Conservation (phyloP, 441 rosid species). For the Rhodomyrtus psidioides region DNA sequence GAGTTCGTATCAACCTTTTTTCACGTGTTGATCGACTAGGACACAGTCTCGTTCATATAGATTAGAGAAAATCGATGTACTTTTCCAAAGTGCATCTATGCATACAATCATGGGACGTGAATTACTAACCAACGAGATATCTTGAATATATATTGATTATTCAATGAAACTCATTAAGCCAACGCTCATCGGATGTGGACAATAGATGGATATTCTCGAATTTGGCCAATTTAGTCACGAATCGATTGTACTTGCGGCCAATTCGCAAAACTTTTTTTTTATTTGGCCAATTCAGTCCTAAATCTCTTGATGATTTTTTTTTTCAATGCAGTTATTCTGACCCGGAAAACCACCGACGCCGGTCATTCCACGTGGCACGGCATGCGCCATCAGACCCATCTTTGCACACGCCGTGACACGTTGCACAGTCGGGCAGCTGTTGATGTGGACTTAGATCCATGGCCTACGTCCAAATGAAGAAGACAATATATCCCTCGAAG, state of each 20-base stretch:
- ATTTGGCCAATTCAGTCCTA: not conserved
- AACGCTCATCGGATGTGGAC: not conserved
- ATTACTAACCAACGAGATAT: not conserved
- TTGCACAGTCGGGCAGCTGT: accelerated
- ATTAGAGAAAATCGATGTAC: not conserved
- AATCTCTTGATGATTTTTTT: accelerated
- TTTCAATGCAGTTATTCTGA: not conserved
- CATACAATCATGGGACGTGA: not conserved
- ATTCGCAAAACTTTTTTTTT: not conserved
- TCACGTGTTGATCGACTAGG: not conserved
- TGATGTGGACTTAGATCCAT: not conserved
- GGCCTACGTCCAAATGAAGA: not conserved
- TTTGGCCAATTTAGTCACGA: not conserved
- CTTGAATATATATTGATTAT: not conserved
- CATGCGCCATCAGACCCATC: too few relatives aligned
- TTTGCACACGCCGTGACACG: too few relatives aligned
- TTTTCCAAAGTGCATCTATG: not conserved
- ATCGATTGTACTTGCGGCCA: not conserved
- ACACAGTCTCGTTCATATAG: not conserved
- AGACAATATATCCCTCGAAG: not conserved
- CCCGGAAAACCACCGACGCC: too few relatives aligned
- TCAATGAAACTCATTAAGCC: not conserved
- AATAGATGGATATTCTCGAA: not conserved
- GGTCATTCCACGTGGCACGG: not conserved
- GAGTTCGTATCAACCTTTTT: not conserved